These are phyloP conservation scores for Coemansia sp. DNA, from an alignment of 192 early-diverging fungal species.

Conservation along the genomic window DNA sequence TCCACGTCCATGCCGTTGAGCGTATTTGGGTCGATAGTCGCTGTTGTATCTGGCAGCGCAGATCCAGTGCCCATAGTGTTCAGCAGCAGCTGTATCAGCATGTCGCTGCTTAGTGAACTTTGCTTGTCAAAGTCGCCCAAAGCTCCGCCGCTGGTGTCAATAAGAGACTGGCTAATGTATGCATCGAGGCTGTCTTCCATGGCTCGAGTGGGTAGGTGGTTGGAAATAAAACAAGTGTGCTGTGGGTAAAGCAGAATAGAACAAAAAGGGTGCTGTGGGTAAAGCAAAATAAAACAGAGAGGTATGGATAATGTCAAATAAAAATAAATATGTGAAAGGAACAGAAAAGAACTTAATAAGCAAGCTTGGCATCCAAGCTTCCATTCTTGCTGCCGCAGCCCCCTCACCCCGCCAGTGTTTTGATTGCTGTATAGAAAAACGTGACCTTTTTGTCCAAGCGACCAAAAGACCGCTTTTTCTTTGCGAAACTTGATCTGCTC, in stretches of 20 bases:
- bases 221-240: neutral
- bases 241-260: too few species aligned
- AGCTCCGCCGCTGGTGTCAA: constrained; percentile 21
- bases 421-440: neutral
- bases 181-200: constrained; percentile 33
- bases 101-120: constrained; percentile 18
- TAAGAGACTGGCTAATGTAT: constrained; percentile 45
- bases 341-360: too few species aligned
- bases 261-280: too few species aligned
- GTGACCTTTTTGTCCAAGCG: neutral
- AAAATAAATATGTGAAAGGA: too few species aligned
- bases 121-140: neutral
- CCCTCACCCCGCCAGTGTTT: neutral
- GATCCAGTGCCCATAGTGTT: constrained; percentile 12
- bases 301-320: too few species aligned
- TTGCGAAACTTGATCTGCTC: neutral
- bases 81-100: constrained; percentile 38
- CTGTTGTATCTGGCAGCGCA: neutral
- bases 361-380: neutral
- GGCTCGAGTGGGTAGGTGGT: neutral
- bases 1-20: constrained; percentile 16
- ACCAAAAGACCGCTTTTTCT: neutral
- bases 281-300: too few species aligned
- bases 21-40: constrained; percentile 36
- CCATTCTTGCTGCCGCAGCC: too few species aligned